Evolutionary conservation across 192 early-diverging fungal species (phyloP).

Genomic region (Coemansia sp.): DNA sequence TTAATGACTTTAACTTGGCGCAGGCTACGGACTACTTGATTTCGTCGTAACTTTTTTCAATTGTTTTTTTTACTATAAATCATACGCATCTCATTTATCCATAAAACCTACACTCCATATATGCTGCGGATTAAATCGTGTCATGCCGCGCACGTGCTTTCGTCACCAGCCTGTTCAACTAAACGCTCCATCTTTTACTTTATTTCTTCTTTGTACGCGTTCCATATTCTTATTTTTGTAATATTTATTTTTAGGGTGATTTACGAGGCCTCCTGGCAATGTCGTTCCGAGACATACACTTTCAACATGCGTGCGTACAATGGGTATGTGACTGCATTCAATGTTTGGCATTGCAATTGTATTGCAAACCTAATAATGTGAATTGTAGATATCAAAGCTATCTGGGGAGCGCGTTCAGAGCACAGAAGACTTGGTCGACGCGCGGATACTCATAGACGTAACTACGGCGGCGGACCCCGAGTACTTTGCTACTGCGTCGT

Average conservation of each 20-base stretch:
- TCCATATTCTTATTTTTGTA: too few species aligned
- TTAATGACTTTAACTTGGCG: slow-evolving; percentile 55
- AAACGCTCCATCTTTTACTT: too few species aligned
- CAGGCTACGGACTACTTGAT: slow-evolving; percentile 54
- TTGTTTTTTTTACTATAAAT: background rate
- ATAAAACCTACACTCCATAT: too few species aligned
- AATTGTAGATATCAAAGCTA: slow-evolving; percentile 29
- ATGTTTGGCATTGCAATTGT: background rate
- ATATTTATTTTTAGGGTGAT: too few species aligned
- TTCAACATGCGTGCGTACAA: slow-evolving; percentile 33
- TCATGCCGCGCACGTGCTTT: too few species aligned
- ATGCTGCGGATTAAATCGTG: too few species aligned
- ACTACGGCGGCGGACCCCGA: slow-evolving; percentile 46
- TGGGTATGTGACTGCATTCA: slow-evolving; percentile 18
- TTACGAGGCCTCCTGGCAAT: background rate
- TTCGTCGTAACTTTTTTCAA: slow-evolving; percentile 24
- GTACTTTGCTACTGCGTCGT: slow-evolving; percentile 44
- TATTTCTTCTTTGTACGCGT: too few species aligned
- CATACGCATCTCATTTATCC: background rate
- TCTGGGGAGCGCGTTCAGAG: slow-evolving; percentile 16
- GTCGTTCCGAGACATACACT: slow-evolving; percentile 23
- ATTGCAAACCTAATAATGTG: background rate
- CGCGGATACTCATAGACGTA: slow-evolving; percentile 32
- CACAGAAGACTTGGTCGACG: slow-evolving; percentile 37
- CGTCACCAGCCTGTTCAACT: too few species aligned